Evolutionary conservation across 2,329 filamentous ascomycete species (phyloP).

Genomic region (Dactylella cylindrospora): DNA sequence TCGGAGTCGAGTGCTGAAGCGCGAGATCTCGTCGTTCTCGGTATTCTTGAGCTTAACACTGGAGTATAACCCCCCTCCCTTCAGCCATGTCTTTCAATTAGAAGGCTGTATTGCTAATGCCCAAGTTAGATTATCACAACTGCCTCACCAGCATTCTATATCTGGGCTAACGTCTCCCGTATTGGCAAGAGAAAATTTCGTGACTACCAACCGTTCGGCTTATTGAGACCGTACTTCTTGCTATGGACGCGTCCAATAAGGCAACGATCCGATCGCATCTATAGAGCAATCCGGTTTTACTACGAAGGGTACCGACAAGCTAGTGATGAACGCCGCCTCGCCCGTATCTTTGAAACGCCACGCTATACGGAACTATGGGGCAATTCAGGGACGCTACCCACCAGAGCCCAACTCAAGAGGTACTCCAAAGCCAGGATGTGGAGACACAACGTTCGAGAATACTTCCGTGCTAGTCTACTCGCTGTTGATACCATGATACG

Average conservation of each 20-base stretch:
- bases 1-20: slow-evolving; percentile 22
- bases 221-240: neutral
- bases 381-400: neutral
- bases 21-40: slow-evolving; percentile 18
- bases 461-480: no score
- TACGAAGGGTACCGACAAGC: no score
- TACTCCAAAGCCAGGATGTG: neutral
- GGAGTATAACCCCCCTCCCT: slow-evolving; percentile 7
- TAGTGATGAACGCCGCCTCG: neutral
- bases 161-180: slow-evolving; percentile 23
- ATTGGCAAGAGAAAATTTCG: slow-evolving; percentile 10
- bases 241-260: no score
- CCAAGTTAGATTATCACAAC: slow-evolving; percentile 24
- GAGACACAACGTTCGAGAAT: no score
- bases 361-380: neutral
- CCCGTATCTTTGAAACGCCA: neutral
- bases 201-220: slow-evolving; percentile 15
- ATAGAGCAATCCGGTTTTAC: no score
- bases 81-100: neutral
- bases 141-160: slow-evolving; percentile 12
- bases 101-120: neutral
- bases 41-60: slow-evolving; percentile 27
- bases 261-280: no score
- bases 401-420: neutral
- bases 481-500: no score